Percentiles rank a stretch among this genome's conserved stretches.
phyloP scores from a whole-genome alignment of 257 asterid genomes.

The Solanum etuberosum region DNA sequence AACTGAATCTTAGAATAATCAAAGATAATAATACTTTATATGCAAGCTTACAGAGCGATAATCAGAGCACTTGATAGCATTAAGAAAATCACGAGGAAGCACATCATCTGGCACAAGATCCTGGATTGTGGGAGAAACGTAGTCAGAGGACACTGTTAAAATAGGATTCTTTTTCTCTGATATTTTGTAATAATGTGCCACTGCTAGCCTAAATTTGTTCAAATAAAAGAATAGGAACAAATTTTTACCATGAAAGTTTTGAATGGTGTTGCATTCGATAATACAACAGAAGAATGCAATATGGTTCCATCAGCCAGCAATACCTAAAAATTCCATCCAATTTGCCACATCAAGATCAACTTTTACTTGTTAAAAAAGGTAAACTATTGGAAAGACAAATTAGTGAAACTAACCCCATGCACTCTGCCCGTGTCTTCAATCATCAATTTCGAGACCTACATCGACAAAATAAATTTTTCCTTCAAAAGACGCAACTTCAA shows the following conservation, averaged over 20 bases:
- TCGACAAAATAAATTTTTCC: background rate
- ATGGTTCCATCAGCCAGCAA: slow-evolving; percentile 67
- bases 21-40: background rate
- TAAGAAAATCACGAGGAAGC: slow-evolving; percentile 65
- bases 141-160: background rate
- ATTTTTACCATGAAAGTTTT: slow-evolving; percentile 69
- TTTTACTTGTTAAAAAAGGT: background rate
- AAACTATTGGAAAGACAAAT: background rate
- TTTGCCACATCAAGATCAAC: background rate
- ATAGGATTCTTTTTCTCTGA: background rate
- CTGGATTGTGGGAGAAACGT: slow-evolving; percentile 32
- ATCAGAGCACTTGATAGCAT: slow-evolving; percentile 57
- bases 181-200: background rate
- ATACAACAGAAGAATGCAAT: slow-evolving; percentile 68
- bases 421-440: slow-evolving; percentile 51
- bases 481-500: background rate
- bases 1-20: background rate
- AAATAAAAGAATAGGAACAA: background rate
- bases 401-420: slow-evolving; percentile 54
- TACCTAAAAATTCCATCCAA: slow-evolving; percentile 43
- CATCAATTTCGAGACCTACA: slow-evolving; percentile 60
- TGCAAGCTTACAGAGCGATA: slow-evolving; percentile 79
- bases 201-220: background rate
- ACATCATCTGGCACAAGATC: slow-evolving; percentile 65
- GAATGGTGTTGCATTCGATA: slow-evolving; percentile 98